These are phyloP conservation scores for Elaeis guineensis DNA, from an alignment of 176 grass and related monocot species.

Conservation along the genomic window DNA sequence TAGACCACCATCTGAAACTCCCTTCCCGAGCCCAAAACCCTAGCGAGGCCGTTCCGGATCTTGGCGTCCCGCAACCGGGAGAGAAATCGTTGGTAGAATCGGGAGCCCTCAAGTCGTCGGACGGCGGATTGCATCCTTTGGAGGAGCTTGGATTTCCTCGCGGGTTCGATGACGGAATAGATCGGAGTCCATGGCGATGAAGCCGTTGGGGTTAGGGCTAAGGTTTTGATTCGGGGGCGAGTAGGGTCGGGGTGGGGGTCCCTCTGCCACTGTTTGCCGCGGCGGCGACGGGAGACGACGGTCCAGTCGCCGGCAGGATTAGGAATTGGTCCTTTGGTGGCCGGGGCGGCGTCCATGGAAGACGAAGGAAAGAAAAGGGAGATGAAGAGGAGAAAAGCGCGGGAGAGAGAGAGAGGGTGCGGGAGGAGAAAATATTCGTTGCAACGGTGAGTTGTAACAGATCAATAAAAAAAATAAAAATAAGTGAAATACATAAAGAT, in stretches of 20 bases:
- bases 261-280: background rate
- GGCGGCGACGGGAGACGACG: slow-evolving; percentile 24
- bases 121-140: slow-evolving; percentile 32
- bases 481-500: no score
- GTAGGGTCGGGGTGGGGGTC: background rate
- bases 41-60: slow-evolving; percentile 20
- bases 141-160: slow-evolving; percentile 27
- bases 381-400: no score
- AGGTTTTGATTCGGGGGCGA: background rate
- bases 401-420: no score
- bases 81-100: slow-evolving; percentile 42
- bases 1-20: slow-evolving; percentile 38
- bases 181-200: slow-evolving; percentile 33
- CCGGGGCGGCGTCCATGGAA: slow-evolving; percentile 13
- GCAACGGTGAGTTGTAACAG: no score
- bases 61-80: slow-evolving; percentile 6
- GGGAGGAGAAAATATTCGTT: no score
- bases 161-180: slow-evolving; percentile 39
- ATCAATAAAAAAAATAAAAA: no score
- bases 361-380: no score
- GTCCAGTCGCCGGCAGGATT: slow-evolving; percentile 28
- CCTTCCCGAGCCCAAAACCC: slow-evolving; percentile 1
- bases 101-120: slow-evolving; percentile 30
- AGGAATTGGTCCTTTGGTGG: no score
- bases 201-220: slow-evolving; percentile 2